Evolutionary conservation across 176 grass and related monocot genomes (phyloP).

Genomic region (Cenchrus fungigraminus): DNA sequence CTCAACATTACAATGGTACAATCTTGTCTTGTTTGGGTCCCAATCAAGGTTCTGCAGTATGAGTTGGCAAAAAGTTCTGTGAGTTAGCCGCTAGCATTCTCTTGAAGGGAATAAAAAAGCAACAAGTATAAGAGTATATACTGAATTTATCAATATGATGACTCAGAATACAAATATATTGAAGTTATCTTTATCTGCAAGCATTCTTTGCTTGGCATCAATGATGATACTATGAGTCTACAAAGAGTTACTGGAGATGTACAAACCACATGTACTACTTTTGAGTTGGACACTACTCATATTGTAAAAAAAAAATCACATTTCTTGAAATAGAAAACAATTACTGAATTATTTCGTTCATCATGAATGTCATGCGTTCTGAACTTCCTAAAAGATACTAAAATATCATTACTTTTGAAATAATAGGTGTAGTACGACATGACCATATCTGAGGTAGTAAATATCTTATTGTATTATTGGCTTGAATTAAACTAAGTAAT

Average conservation of each 20-base stretch:
- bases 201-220: constrained; percentile 2
- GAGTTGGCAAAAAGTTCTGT: constrained; percentile 24
- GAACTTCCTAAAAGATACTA: neutral
- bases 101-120: neutral
- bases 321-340: neutral
- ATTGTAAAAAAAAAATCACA: neutral
- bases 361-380: neutral
- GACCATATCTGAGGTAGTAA: neutral
- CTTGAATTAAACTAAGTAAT: neutral
- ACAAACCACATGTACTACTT: neutral
- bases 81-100: constrained; percentile 4
- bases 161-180: neutral
- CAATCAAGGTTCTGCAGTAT: constrained; percentile 65
- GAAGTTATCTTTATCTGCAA: neutral
- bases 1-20: constrained; percentile 74
- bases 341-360: neutral
- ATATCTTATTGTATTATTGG: neutral
- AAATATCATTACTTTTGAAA: neutral
- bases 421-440: neutral
- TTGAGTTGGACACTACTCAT: neutral
- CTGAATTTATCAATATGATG: neutral
- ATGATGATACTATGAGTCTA: neutral
- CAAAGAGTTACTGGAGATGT: neutral
- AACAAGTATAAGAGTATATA: neutral
- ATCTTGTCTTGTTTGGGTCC: constrained; percentile 48